A percentile compares a stretch with the other conserved stretches of the same genome.
These are phyloP conservation scores for Solanum infundibuliforme DNA, from an alignment of 257 asterid species.

Conservation along the genomic window DNA sequence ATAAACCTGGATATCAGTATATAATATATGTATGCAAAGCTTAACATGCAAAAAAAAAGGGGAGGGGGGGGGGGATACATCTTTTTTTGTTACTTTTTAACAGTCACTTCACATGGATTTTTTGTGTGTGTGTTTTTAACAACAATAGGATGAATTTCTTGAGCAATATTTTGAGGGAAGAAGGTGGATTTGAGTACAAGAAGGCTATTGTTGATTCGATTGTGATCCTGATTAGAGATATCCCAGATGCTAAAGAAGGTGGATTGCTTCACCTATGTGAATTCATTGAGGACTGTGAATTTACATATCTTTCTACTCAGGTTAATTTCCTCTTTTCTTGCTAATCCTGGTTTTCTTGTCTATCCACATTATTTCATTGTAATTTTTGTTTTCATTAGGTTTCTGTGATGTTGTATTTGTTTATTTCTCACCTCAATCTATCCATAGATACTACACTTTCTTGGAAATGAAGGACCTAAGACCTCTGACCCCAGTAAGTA, in stretches of 20 bases:
- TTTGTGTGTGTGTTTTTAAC: background rate
- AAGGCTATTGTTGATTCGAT: constrained; percentile 93
- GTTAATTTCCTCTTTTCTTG: constrained; percentile 16
- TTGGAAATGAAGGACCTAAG: constrained; percentile 96
- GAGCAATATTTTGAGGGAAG: constrained; percentile 92
- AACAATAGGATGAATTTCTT: constrained; percentile 76
- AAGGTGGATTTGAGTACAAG: constrained; percentile 93
- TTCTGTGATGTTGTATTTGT: background rate
- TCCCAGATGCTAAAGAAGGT: constrained; percentile 93
- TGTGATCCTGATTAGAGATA: constrained; percentile 89
- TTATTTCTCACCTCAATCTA: background rate
- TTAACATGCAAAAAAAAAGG: background rate
- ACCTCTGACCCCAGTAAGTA: constrained; percentile 90
- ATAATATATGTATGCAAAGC: constrained; percentile 2
- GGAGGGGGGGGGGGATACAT: background rate
- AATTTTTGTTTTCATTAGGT: background rate
- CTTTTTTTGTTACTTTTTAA: background rate
- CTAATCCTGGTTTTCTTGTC: background rate
- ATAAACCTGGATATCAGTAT: background rate
- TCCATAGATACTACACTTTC: constrained; percentile 74
- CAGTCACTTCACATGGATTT: background rate
- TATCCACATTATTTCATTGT: background rate
- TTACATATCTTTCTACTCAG: constrained; percentile 96
- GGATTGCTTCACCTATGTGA: constrained; percentile 91
- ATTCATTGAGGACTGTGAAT: constrained; percentile 96